phyloP scores from a whole-genome alignment of 441 rosid species.

The Mallotus japonicus region DNA sequence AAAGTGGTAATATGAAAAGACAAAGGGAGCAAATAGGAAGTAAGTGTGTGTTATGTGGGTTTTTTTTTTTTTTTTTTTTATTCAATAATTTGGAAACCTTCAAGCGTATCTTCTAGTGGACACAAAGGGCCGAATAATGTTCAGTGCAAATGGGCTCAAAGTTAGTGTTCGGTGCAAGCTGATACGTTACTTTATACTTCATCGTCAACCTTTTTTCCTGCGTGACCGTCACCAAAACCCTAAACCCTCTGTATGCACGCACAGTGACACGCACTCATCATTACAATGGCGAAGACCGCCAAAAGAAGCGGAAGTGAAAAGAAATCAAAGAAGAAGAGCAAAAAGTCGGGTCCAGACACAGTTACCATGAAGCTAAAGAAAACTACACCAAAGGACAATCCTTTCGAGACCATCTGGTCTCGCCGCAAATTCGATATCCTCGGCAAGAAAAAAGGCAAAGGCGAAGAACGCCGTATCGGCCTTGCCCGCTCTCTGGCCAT shows the following conservation, averaged over 20 bases:
- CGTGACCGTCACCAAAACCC: neutral
- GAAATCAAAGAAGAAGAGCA: constrained; percentile 38
- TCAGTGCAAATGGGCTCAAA: too few species aligned
- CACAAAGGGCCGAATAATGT: too few species aligned
- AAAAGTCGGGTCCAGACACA: constrained; percentile 44
- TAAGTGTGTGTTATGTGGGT: too few species aligned
- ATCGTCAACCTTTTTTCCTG: too few species aligned
- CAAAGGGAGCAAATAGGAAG: too few species aligned
- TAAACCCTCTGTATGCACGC: constrained; percentile 2
- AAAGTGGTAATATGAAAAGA: too few species aligned
- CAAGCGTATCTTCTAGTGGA: too few species aligned
- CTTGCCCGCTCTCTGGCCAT: constrained; percentile 63
- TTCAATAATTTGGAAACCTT: too few species aligned
- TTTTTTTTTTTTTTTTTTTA: too few species aligned
- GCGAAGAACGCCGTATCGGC: constrained; percentile 76
- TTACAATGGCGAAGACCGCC: constrained; percentile 51
- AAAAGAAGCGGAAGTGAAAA: constrained; percentile 24
- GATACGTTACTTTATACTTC: too few species aligned
- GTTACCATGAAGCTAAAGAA: constrained; percentile 60
- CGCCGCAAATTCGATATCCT: constrained; percentile 83
- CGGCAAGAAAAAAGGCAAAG: constrained; percentile 76
- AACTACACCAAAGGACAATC: constrained; percentile 44
- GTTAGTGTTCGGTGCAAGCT: too few species aligned
- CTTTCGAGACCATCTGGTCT: constrained; percentile 83
- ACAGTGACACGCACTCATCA: neutral